Evolutionary conservation across 2,329 filamentous ascomycete species (phyloP).

Genomic region (Samsoniella hepiali): DNA sequence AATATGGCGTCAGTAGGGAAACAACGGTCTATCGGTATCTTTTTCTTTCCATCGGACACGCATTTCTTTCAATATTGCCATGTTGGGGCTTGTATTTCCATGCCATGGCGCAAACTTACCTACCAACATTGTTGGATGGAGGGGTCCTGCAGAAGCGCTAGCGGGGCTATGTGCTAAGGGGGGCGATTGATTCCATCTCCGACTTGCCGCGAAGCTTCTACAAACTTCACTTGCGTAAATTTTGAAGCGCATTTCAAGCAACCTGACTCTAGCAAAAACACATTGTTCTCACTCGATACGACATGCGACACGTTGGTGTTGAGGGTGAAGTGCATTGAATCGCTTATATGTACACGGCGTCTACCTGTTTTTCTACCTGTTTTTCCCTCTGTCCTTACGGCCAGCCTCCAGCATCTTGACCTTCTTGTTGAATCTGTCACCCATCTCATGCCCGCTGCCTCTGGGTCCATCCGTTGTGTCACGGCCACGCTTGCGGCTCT

Average conservation of each 20-base stretch:
- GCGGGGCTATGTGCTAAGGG: constrained; percentile 14
- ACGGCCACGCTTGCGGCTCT: constrained; percentile 76
- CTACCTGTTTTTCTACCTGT: constrained; percentile 37
- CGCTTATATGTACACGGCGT: constrained; percentile 7
- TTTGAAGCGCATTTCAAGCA: too few species aligned
- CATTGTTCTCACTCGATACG: too few species aligned
- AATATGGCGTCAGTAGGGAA: too few species aligned
- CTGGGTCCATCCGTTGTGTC: constrained; percentile 68
- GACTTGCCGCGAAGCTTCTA: too few species aligned
- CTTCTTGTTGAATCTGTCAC: constrained; percentile 71
- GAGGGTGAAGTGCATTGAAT: background rate
- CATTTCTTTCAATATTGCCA: too few species aligned
- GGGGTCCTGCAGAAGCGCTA: background rate
- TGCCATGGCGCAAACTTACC: background rate
- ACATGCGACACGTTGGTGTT: too few species aligned
- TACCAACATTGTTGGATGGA: background rate
- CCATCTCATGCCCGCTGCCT: constrained; percentile 64
- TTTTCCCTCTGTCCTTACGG: constrained; percentile 43
- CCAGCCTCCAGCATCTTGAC: constrained; percentile 54
- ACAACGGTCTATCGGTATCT: background rate
- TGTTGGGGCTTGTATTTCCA: too few species aligned
- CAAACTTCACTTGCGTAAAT: background rate
- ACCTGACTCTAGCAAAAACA: background rate
- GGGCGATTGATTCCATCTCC: background rate
- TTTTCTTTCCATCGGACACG: background rate